Conservation (phyloP, 2,329 filamentous ascomycete genomes). For the Neonectria faginata region DNA sequence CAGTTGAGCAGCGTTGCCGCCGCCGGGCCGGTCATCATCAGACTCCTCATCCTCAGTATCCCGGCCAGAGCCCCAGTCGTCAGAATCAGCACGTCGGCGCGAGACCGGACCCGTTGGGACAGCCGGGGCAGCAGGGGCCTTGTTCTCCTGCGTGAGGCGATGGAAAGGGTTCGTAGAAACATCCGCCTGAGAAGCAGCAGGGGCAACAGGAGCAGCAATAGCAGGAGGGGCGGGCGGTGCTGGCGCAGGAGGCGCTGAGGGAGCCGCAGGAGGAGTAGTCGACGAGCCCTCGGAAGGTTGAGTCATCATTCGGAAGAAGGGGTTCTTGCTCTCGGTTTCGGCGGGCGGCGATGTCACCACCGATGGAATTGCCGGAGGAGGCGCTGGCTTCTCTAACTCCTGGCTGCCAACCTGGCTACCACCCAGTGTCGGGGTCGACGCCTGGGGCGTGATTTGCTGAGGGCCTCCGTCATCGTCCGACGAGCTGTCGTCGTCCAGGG, state of each 20-base stretch:
- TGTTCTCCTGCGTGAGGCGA: conserved; percentile 77
- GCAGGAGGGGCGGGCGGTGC: conserved; percentile 53
- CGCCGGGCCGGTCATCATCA: conserved; percentile 80
- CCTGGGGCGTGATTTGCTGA: conserved; percentile 73
- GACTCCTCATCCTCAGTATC: conserved; percentile 63
- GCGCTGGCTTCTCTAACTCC: conserved; percentile 65
- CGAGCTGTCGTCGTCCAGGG: conserved; percentile 77
- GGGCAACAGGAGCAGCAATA: conserved; percentile 50
- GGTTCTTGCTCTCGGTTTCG: conserved; percentile 88
- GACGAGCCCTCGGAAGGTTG: conserved; percentile 69
- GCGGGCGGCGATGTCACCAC: conserved; percentile 65
- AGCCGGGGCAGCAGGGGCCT: conserved; percentile 56
- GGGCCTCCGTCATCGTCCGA: conserved; percentile 86
- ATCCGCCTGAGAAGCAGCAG: conserved; percentile 59
- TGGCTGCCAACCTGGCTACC: conserved; percentile 65
- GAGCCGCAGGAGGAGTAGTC: conserved; percentile 55
- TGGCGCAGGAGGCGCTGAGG: conserved; percentile 58
- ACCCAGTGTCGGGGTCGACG: conserved; percentile 67
- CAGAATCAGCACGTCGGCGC: conserved; percentile 71
- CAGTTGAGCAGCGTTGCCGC: conserved; percentile 87
- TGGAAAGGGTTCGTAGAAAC: conserved; percentile 97
- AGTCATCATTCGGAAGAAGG: conserved; percentile 91
- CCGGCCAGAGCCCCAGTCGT: conserved; percentile 83
- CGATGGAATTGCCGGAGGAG: conserved; percentile 56
- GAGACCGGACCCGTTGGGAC: conserved; percentile 65